Percentiles rank a stretch among this genome's conserved stretches.
These are phyloP conservation scores for Lipomyces anomalus DNA, from an alignment of 805 yeast genomes.

Conservation along the genomic window DNA sequence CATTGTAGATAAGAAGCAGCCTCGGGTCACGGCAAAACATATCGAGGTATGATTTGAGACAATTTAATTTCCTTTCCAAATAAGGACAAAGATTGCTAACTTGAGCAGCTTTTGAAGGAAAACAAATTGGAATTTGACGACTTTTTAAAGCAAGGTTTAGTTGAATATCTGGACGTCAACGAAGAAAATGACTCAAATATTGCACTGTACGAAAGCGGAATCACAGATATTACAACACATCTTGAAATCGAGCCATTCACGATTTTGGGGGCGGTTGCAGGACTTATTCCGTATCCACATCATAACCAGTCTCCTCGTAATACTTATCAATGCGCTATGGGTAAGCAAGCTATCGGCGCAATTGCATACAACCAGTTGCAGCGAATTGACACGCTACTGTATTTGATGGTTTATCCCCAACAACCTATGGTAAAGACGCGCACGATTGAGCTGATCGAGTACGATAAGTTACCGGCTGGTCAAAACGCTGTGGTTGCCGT, in stretches of 20 bases:
- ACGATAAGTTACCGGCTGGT: constrained; percentile 96
- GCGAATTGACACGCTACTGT: constrained; percentile 88
- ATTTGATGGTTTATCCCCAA: constrained; percentile 97
- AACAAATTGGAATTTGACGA: constrained; percentile 89
- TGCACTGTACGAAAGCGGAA: constrained; percentile 76
- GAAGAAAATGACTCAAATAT: constrained; percentile 93
- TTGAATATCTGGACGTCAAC: constrained; percentile 93
- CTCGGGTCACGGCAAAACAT: constrained; percentile 71
- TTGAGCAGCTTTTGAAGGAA: constrained; percentile 40
- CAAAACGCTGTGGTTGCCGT: constrained; percentile 99
- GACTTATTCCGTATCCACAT: constrained; percentile 98
- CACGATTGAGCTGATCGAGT: constrained; percentile 90
- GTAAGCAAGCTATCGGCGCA: constrained; percentile 99
- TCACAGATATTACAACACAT: constrained; percentile 61
- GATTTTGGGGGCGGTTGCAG: constrained; percentile 92
- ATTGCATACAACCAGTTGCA: constrained; percentile 95
- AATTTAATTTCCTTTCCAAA: too few relatives aligned
- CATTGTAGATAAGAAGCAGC: constrained; percentile 66
- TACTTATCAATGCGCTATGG: constrained; percentile 99
- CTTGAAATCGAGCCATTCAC: constrained; percentile 95
- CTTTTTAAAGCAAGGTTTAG: constrained; percentile 76
- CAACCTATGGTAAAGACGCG: constrained; percentile 99
- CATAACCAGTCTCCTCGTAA: constrained; percentile 99
- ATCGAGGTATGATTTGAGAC: constrained; percentile 33
- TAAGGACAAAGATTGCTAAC: constrained; percentile 2